Conservation (phyloP, 805 yeast genomes). For the Kazachstania viticola region DNA sequence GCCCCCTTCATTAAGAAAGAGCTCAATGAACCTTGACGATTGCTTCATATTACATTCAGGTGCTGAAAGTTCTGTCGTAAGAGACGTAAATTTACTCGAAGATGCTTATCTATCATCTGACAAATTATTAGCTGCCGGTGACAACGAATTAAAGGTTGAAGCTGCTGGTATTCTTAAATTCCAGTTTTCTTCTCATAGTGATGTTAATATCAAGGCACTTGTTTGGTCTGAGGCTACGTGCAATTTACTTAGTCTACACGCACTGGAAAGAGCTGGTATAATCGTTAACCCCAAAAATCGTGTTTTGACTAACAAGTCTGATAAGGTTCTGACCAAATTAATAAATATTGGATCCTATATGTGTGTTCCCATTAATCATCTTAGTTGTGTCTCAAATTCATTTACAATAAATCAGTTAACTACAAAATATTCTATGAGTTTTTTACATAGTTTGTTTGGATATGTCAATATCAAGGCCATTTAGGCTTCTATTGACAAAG, state of each 20-base stretch:
- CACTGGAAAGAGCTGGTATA: background rate
- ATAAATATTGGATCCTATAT: background rate
- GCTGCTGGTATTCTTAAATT: background rate
- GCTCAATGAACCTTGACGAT: background rate
- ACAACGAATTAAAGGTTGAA: background rate
- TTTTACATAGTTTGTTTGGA: conserved; percentile 1
- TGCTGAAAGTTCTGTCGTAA: background rate
- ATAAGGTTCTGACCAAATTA: background rate
- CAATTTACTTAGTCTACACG: background rate
- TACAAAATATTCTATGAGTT: background rate
- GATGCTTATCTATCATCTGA: too few relatives aligned
- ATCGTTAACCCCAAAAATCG: background rate
- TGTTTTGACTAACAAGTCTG: background rate
- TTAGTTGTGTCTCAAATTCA: too few relatives aligned
- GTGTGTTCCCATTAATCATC: background rate
- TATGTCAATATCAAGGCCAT: conserved; percentile 1
- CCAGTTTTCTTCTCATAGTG: background rate
- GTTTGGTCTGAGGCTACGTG: background rate
- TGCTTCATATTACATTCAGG: background rate
- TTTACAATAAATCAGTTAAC: background rate
- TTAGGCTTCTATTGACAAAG: background rate
- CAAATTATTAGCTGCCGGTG: background rate
- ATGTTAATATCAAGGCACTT: background rate
- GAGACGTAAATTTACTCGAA: background rate
- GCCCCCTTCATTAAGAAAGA: too few relatives aligned